phyloP scores from a whole-genome alignment of 345 rosid genomes.

The Syzygium grande region DNA sequence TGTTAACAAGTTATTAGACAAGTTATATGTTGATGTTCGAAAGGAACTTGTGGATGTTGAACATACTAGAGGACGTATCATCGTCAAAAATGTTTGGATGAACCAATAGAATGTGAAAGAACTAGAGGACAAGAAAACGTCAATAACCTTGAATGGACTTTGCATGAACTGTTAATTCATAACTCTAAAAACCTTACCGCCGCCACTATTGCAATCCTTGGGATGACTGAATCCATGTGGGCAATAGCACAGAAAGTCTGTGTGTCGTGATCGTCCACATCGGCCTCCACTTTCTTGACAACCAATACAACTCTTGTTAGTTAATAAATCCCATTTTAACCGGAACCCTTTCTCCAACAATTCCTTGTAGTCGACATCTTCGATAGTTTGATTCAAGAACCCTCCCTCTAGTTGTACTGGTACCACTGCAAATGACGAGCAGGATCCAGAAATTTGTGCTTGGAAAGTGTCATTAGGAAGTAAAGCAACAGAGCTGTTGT shows the following conservation, averaged over 20 bases:
- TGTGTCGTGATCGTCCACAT: neutral
- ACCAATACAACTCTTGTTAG: neutral
- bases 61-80: no score
- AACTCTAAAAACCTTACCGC: no score
- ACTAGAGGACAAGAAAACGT: no score
- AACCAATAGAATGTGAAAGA: no score
- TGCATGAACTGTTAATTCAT: no score
- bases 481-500: neutral
- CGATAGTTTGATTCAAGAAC: neutral
- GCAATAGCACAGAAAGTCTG: neutral
- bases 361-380: neutral
- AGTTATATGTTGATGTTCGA: no score
- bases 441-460: neutral
- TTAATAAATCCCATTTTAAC: neutral
- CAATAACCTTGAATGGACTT: no score
- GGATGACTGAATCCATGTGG: no score
- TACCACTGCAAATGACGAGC: neutral
- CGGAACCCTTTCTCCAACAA: neutral
- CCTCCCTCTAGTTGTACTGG: neutral
- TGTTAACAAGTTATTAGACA: no score
- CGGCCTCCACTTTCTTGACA: neutral
- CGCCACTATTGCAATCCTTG: no score
- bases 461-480: accelerated
- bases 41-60: no score
- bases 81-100: no score